Conservation (phyloP, 2,329 filamentous ascomycete species). For the Penicillium sp. region DNA sequence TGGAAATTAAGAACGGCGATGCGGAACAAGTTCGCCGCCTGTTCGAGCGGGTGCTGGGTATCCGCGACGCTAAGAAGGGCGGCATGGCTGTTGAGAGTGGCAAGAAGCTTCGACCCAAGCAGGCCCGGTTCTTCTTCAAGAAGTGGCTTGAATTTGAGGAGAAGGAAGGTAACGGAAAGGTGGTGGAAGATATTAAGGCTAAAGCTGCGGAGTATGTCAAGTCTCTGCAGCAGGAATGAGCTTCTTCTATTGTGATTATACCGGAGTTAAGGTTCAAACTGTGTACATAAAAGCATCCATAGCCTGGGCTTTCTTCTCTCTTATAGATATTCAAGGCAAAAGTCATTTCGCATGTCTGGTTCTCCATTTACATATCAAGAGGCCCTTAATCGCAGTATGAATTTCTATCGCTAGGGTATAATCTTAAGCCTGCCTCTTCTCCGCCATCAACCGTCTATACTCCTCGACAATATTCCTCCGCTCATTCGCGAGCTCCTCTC, state of each 20-base stretch:
- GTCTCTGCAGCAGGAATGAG: conserved; percentile 39
- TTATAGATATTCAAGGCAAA: conserved; percentile 16
- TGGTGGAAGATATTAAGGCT: conserved; percentile 71
- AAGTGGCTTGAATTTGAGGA: conserved; percentile 91
- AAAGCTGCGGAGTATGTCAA: conserved; percentile 73
- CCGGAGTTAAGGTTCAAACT: conserved; percentile 17
- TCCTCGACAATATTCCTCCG: conserved; percentile 73
- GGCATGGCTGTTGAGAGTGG: conserved; percentile 43
- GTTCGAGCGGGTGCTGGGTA: conserved; percentile 73
- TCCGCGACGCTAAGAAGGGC: conserved; percentile 48
- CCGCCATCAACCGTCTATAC: conserved; percentile 73
- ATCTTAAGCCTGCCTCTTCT: conserved; percentile 44
- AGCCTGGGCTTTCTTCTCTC: conserved; percentile 9
- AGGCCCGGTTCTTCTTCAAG: conserved; percentile 88
- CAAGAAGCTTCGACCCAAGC: conserved; percentile 76
- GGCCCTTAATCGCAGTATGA: neutral
- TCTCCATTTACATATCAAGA: neutral
- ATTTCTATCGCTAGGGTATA: neutral
- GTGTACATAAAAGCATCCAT: conserved; percentile 19
- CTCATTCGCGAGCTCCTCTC: conserved; percentile 74
- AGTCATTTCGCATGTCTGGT: neutral
- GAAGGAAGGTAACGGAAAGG: conserved; percentile 70
- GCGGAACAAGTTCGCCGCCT: conserved; percentile 72
- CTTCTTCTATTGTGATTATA: conserved; percentile 19
- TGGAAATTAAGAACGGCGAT: conserved; percentile 71